Base-by-base conservation (phyloP, 2,329 filamentous ascomycete genomes). In the Davidsoniella virescens region DNA sequence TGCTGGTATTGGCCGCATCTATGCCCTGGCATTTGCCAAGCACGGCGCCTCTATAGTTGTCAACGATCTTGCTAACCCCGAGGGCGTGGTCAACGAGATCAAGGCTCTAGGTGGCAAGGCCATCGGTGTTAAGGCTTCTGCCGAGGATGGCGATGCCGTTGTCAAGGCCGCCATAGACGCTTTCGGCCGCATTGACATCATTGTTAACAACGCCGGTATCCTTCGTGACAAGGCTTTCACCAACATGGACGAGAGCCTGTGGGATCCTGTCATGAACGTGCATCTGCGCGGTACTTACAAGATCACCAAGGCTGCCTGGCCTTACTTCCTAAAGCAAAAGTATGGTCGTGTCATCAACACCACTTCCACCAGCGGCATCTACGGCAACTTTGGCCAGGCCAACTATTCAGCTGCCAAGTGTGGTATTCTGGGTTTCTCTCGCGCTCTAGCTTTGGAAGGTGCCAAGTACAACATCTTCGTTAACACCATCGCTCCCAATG, bases 171-270 rank as follows among this genome's bases (percentile, higher is more conserved):
- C 90, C 51, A 93, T 98, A 60, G 90, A 96, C 62, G 80, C 83
- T 39, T 96, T 84, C 64, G 92, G 92, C 59, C 85, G 92, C 59
- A 76, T 98, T 59, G 92, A 98, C 63, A 88, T 98, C 55, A 67
- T 98, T 56, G 76, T 98, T 71, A 98, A 98, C 79, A 98, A 98
- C 62, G 92, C 92, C 49, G 92, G 92, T 61, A 98, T 98, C 59
- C 79, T 98, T 49, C 82, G 92, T 45, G 92, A 98, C 73, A 96
- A 95, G 78, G 88, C 92, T 39, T 98, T 98, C 66, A 75, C 75
- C 66, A 96, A 96, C 73, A 95, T 98, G 90, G 85, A 88, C 54
- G 92, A 98, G 63, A 82, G 78, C 61, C 76, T 87, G 61, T 98
- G 92, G 88, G 80, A 95, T 60, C 77, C 85, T 51, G 88, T 98